phyloP scores from a whole-genome alignment of 257 asterid species.

The Handroanthus guayacan region DNA sequence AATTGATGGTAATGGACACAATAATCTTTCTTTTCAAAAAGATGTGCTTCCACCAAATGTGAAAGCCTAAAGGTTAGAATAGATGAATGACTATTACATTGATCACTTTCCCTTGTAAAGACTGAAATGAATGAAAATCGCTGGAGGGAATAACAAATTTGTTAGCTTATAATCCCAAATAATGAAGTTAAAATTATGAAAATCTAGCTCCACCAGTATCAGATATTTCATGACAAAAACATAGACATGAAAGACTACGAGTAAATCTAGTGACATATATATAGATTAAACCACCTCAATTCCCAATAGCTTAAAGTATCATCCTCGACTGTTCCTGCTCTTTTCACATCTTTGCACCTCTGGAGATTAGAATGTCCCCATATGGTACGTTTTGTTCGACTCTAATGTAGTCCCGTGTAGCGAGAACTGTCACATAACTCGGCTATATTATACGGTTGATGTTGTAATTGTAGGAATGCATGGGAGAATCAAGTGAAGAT shows the following conservation, averaged over 20 bases:
- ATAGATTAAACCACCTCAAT: constrained; percentile 26
- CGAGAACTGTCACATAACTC: constrained; percentile 67
- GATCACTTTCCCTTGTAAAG: background rate
- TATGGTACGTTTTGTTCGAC: constrained; percentile 72
- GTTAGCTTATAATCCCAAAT: constrained; percentile 12
- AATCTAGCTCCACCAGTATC: constrained; percentile 8
- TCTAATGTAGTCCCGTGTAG: constrained; percentile 62
- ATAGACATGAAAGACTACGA: constrained; percentile 22
- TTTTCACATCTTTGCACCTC: constrained; percentile 79
- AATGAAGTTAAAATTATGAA: constrained; percentile 13
- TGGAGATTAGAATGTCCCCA: constrained; percentile 80
- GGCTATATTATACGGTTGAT: constrained; percentile 7
- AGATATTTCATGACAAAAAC: background rate
- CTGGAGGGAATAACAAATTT: background rate
- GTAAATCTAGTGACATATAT: constrained; percentile 25
- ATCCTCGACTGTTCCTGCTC: constrained; percentile 13
- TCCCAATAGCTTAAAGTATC: constrained; percentile 5
- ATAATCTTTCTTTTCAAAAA: too few species aligned
- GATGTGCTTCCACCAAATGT: background rate
- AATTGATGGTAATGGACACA: too few species aligned
- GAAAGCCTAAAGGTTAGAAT: background rate
- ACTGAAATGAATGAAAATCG: background rate
- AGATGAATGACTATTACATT: too few species aligned
- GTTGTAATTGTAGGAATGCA: background rate
- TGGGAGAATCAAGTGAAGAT: constrained; percentile 13